Base-by-base conservation (phyloP, 305 asterid species). In the Striga hermonthica region DNA sequence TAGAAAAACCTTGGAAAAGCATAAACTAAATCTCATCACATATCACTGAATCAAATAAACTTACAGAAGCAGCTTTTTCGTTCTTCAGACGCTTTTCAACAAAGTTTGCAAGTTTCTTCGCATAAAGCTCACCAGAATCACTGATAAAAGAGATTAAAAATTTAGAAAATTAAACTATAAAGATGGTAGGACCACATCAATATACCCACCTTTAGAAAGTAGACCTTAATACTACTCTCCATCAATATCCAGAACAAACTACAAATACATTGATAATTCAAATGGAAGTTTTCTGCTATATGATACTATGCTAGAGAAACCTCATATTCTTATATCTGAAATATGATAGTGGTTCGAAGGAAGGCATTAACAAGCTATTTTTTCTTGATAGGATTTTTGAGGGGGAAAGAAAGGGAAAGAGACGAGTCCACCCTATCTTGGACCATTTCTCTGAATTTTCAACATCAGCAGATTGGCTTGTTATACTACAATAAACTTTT, bases 41-140 rank as follows among this genome's bases (percentile, higher is more conserved):
- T 4, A 41, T 45, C 56, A 49, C 39, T 43, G 55, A 61, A 55
- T 40, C 57, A 36, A 57, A 66, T 38, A 66, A 75, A 82, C 99
- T 88, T 79, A 93, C 99, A 67, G 95, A 93, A 64, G 99, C 99
- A 59, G 99, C 95, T 73, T 77, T 81, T 74, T 93, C 99, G 76
- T 84, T 93, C 84, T 93, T 90, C 80, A 93, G 88, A 5, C 97
- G 95, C 64, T 83, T 93, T 66, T 86, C 99, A 65, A 93, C 95
- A 81, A 90, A 93, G 74, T 88, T 85, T 41, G 96, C 93, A 56
- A 93, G 97, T 77, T 88, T 93, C 89, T 80, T 93, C 1, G 95
- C 68, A 44, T 93, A 93, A 68, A 93, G 81, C 82, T 88, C 95
- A 59, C 99, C 99, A 65, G 86, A 64, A 78, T 88, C 99, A 79